Percentiles rank a stretch among this genome's conserved stretches.
Evolutionary conservation across 2,329 filamentous ascomycete species (phyloP).

Genomic region (Curvularia sp.): DNA sequence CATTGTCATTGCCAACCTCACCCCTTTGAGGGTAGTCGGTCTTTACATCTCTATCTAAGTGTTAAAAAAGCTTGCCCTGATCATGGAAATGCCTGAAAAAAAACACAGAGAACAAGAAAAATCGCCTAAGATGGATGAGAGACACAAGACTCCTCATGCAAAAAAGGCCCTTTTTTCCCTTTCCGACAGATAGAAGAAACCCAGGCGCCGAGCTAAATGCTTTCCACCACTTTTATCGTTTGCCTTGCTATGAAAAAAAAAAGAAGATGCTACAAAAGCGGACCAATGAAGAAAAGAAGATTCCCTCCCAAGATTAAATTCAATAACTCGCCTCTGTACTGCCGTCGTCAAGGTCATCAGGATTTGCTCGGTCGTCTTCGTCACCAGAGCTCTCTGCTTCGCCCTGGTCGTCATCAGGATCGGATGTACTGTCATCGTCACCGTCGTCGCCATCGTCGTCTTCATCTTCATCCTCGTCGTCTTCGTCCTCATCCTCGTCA

Average conservation of each 20-base stretch:
- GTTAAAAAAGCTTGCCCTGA: too few species aligned
- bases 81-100: too few species aligned
- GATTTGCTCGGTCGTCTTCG: neutral
- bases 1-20: too few species aligned
- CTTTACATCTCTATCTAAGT: too few species aligned
- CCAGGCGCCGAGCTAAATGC: conserved; percentile 3
- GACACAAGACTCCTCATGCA: too few species aligned
- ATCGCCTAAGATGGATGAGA: too few species aligned
- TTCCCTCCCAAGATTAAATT: neutral
- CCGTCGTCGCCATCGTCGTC: conserved; percentile 10
- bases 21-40: too few species aligned
- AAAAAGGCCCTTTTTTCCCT: too few species aligned
- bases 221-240: neutral
- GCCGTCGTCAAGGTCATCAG: conserved; percentile 12
- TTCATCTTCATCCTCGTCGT: conserved; percentile 12
- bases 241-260: too few species aligned
- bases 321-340: conserved; percentile 14
- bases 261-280: neutral
- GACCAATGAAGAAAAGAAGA: neutral
- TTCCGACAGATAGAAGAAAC: too few species aligned
- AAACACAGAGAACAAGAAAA: too few species aligned
- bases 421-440: conserved; percentile 18
- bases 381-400: neutral
- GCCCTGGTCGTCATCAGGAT: conserved; percentile 3
- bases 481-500: conserved; percentile 44